phyloP scores from a whole-genome alignment of 495 filamentous ascomycete species.

The Penicillium ochrochloron region DNA sequence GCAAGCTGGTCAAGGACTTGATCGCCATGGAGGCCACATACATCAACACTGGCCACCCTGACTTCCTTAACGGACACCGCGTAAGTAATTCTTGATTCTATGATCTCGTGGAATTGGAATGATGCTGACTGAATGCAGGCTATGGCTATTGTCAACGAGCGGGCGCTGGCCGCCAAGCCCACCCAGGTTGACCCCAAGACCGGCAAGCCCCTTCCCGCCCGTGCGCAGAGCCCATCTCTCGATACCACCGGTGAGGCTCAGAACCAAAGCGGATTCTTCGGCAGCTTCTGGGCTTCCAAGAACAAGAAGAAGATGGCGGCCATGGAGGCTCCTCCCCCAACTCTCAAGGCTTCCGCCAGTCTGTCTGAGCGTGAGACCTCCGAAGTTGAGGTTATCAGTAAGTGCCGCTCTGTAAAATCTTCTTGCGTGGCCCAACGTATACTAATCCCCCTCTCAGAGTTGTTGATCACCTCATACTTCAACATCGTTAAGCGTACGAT shows the following conservation, averaged over 20 bases:
- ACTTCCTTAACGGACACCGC: conserved; percentile 95
- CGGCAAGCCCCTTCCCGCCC: conserved; percentile 85
- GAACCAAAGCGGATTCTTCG: conserved; percentile 82
- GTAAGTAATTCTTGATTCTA: conserved; percentile 45
- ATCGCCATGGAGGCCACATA: conserved; percentile 96
- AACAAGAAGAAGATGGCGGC: conserved; percentile 99
- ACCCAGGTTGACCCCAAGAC: conserved; percentile 99
- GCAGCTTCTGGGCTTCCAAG: conserved; percentile 95
- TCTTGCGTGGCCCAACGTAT: background rate
- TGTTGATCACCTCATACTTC: conserved; percentile 95
- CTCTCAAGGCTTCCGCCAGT: conserved; percentile 89
- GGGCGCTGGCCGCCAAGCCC: conserved; percentile 76
- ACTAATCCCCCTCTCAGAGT: conserved; percentile 59
- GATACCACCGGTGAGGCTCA: conserved; percentile 60
- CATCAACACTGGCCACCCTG: conserved; percentile 97
- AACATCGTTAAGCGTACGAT: conserved; percentile 97
- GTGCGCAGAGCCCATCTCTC: conserved; percentile 69
- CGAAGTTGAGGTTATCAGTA: conserved; percentile 99
- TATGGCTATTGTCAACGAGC: conserved; percentile 97
- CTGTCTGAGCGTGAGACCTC: conserved; percentile 89
- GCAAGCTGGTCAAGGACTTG: conserved; percentile 93
- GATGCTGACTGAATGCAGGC: conserved; percentile 54
- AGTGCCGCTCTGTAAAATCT: conserved; percentile 39
- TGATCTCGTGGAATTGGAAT: background rate
- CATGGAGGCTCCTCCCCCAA: conserved; percentile 94